Evolutionary conservation across 2,329 filamentous ascomycete species (phyloP), one percentile per base, ranked within the genome.

Genomic region (Fusarium pseudograminearum): DNA sequence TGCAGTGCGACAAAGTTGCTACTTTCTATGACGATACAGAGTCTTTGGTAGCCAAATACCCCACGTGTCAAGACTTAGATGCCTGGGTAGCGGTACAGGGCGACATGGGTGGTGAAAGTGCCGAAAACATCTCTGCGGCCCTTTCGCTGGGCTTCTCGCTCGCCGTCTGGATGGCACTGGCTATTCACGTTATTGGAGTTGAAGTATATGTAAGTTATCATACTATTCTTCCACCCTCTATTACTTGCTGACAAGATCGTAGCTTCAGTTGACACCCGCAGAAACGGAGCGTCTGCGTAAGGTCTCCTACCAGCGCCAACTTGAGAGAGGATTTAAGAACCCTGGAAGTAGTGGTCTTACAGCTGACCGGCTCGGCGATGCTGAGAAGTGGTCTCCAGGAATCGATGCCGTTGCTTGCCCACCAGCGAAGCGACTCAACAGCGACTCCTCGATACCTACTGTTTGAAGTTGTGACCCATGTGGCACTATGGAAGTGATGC

Each of bases 81-180:
- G 58, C 41, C 2, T 67, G 65, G 65, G 57, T 67, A 14, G 63
- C 65, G 2, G 14, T 67, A 0, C 65, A 67, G 8, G 65, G 63
- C 0, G 64, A 58, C 7, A 63, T 67, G 57, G 11, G 18, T 1
- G 63, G 65, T 5, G 53, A 65, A 1, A 30, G 52, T 15, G 2
- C 42, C 3, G 63, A 67, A 16, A 58, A 67, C 7, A 38, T 59
- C 8, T 58, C 28, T 15, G 42, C 63, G 6, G 63, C 63, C 4
- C 57, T 67, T 8, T 54, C 48, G 2, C 10, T 67, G 1, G 57
- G 63, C 0, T 67, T 63, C 24, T 63, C 52, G 2, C 24, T 58
- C n/a, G 52, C 18, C 0, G n/a, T 63, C 1, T 67, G 63, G 38
- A 30, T 67, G 6, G 63, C 47, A 2, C 31, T 67, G 1, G 58